Conservation (phyloP, 495 filamentous ascomycete species). For the Staphylotrichum longicolle region DNA sequence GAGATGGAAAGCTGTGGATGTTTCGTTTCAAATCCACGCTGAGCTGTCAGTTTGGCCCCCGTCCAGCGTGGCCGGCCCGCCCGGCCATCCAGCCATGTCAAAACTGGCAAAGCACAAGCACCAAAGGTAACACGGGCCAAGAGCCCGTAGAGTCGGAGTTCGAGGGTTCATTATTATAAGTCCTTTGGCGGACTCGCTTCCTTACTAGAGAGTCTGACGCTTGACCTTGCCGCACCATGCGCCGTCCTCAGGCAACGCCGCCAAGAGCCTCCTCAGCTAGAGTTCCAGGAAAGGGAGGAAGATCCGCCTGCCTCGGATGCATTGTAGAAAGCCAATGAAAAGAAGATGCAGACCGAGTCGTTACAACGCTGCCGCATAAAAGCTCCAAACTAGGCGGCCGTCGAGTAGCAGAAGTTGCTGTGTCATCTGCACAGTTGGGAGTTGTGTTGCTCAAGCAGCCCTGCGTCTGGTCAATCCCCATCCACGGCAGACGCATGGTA, state of each 20-base stretch:
- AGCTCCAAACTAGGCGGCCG: not conserved
- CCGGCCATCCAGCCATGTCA: no score
- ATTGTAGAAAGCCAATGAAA: not conserved
- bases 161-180: not conserved
- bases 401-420: not conserved
- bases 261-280: not conserved
- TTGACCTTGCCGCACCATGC: not conserved
- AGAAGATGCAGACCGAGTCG: not conserved
- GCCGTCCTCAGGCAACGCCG: not conserved
- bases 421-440: not conserved
- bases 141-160: not conserved
- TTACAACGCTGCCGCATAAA: not conserved
- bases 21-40: slow-evolving; percentile 1
- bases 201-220: not conserved
- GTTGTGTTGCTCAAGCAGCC: slow-evolving; percentile 1
- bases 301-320: not conserved
- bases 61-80: no score
- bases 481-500: no score
- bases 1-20: not conserved
- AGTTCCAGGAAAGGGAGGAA: not conserved
- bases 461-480: not conserved
- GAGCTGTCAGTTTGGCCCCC: not conserved
- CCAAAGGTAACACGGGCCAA: not conserved
- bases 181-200: not conserved
- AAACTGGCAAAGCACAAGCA: not conserved